Percentiles rank a stretch among this genome's conserved stretches.
Conservation (phyloP, 2,329 filamentous ascomycete genomes). For the Metarhizium rileyi region DNA sequence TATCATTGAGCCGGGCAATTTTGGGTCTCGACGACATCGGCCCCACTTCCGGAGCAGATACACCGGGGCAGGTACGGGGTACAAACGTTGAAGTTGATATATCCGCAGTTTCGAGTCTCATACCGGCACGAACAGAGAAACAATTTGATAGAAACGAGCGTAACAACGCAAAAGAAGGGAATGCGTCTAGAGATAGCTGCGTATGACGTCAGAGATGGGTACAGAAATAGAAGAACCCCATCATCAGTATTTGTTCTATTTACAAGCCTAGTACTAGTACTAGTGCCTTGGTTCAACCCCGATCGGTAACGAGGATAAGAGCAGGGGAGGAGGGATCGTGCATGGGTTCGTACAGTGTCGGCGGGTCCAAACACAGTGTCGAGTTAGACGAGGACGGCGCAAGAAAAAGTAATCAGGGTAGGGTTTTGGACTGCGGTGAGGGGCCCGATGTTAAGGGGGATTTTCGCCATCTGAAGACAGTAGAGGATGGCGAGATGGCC, state of each 20-base stretch:
- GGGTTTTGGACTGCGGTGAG: neutral
- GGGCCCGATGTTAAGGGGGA: no score
- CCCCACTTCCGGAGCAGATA: slow-evolving; percentile 3
- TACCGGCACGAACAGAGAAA: no score
- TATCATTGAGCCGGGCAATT: slow-evolving; percentile 1
- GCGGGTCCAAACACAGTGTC: no score
- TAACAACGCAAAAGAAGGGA: no score
- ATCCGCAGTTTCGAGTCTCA: no score
- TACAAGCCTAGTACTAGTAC: no score
- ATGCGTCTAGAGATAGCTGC: no score
- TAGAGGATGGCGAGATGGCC: neutral
- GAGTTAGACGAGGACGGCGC: no score
- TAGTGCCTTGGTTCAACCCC: neutral
- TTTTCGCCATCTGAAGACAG: neutral
- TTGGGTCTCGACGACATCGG: neutral
- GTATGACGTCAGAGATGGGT: no score
- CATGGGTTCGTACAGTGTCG: neutral
- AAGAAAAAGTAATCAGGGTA: neutral
- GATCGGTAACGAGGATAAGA: neutral
- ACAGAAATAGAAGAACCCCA: no score
- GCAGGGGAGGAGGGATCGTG: neutral
- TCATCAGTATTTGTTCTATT: no score
- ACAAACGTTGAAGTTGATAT: neutral
- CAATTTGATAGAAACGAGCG: no score
- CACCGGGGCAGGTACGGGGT: neutral